Base-by-base conservation (phyloP, 768 basidiomycete species). In the Russula dissimulans region DNA sequence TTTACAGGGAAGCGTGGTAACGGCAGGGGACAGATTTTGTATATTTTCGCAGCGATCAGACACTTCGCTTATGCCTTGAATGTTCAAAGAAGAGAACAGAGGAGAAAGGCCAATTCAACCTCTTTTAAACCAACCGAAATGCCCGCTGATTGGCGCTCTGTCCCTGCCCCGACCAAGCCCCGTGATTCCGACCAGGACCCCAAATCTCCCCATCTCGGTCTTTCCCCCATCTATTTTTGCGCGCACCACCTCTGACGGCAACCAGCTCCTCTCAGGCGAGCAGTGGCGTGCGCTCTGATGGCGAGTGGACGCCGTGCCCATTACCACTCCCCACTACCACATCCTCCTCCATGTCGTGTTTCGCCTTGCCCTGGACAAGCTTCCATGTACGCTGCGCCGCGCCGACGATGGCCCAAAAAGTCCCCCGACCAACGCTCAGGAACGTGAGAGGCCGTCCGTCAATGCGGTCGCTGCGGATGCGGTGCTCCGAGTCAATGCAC, bases 401-500 rank as follows among this genome's bases (percentile, higher is more conserved):
- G 11, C 15, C 9, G 18, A 31, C 9, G 34, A 45, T 5, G 1
- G 14, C 39, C 3, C 17, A 6, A 1, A 56, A 4, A 1, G 12
- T 43, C 5, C 8, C 22, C 32, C 32, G 26, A 7, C 41, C 14
- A 14, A 29, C 15, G 4, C 61, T 45, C 7, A 7, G 38, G 31
- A 57, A 17, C n/a, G 39, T 9, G 12, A 57, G 75, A 46, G 68
- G 60, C 5, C 60, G 58, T 32, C 54, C 57, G 43, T 84, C 76
- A 31, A 90, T 79, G n/a, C 85, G 75, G 57, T 89, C 89, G 9
- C 69, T 68, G 18, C 88, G 77, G 6, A 90, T 71, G 26, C 87
- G 76, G 66, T 87, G 81, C 54, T 89, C 81, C 17, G 66, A 65
- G 67, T 95, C 92, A 41, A 92, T 81, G 6, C 86, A 77, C 14